Percentiles rank a stretch among this genome's conserved stretches.
Conservation (phyloP, 495 filamentous ascomycete genomes). For the Lepraria neglecta region DNA sequence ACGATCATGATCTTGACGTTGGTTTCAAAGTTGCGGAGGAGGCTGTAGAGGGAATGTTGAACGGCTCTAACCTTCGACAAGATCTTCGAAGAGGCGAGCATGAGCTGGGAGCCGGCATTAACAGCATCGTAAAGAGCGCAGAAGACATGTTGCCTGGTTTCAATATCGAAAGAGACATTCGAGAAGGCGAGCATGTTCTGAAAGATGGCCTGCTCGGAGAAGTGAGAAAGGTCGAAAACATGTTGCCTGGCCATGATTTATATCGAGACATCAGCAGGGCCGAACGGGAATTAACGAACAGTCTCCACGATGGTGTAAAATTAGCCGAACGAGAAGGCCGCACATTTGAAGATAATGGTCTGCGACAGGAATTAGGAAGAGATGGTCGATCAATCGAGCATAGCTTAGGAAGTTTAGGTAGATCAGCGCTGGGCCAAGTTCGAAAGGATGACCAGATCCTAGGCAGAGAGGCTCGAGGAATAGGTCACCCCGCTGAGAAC, state of each 20-base stretch:
- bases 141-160: constrained; percentile 2
- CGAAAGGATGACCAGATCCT: constrained; percentile 3
- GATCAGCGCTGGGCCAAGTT: background rate
- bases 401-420: background rate
- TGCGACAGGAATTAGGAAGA: background rate
- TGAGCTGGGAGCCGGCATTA: background rate
- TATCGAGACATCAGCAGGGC: background rate
- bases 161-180: background rate
- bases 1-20: background rate
- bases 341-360: background rate
- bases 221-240: background rate
- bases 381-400: background rate
- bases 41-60: background rate
- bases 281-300: background rate
- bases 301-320: background rate
- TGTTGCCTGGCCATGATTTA: background rate
- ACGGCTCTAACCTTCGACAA: background rate
- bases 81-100: constrained; percentile 3
- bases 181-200: constrained; percentile 1
- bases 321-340: background rate
- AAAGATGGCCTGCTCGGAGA: background rate
- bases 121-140: background rate
- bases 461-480: constrained; percentile 2
- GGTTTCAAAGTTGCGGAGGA: constrained; percentile 6
- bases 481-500: constrained; percentile 2